These are phyloP conservation scores for Trichoderma sp. DNA, from an alignment of 2,329 filamentous ascomycete species.

Conservation along the genomic window DNA sequence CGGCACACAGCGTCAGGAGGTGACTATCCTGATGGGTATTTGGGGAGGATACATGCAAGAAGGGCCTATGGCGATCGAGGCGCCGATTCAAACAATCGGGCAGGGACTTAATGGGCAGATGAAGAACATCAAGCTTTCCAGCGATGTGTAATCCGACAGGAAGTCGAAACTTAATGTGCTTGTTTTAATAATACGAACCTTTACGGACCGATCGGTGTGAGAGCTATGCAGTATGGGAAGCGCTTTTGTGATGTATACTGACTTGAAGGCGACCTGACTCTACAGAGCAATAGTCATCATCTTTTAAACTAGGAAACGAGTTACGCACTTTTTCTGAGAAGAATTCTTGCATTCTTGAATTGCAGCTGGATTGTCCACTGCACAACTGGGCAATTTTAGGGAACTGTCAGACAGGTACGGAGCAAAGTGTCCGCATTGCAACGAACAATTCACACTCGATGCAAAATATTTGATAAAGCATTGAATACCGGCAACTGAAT, in stretches of 20 bases:
- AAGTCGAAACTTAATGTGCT: background rate
- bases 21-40: slow-evolving; percentile 23
- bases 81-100: slow-evolving; percentile 18
- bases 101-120: slow-evolving; percentile 16
- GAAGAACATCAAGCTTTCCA: slow-evolving; percentile 19
- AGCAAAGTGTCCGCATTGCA: background rate
- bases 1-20: slow-evolving; percentile 11
- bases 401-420: rapidly evolving
- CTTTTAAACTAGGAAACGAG: background rate
- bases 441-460: background rate
- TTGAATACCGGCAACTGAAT: background rate
- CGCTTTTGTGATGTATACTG: rapidly evolving
- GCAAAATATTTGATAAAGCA: background rate
- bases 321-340: background rate
- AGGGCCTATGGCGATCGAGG: slow-evolving; percentile 19
- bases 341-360: background rate
- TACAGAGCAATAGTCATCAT: background rate
- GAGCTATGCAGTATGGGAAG: background rate
- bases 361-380: background rate
- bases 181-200: background rate
- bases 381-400: background rate
- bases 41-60: slow-evolving; percentile 21
- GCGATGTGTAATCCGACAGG: background rate
- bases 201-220: background rate
- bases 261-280: rapidly evolving